Percentiles rank a stretch among this genome's conserved stretches.
These are phyloP conservation scores for Fusarium denticulatum DNA, from an alignment of 2,329 filamentous ascomycete species.

Conservation along the genomic window DNA sequence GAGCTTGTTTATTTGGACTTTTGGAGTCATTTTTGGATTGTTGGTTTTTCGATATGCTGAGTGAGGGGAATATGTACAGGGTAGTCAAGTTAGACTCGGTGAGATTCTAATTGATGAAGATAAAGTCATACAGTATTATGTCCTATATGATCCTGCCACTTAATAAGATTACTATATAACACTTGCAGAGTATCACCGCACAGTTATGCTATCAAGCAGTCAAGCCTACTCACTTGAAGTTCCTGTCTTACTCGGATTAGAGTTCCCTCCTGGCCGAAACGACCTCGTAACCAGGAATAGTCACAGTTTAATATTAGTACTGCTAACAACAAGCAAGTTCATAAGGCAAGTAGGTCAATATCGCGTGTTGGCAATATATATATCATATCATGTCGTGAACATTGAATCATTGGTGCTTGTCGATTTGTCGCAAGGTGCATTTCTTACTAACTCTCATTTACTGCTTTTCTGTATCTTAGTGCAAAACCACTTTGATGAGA, in stretches of 20 bases:
- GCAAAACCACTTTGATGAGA: too few species aligned
- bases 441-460: accelerated
- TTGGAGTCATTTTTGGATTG: accelerated
- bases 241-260: accelerated
- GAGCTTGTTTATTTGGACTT: background rate
- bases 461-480: background rate
- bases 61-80: accelerated
- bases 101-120: accelerated
- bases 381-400: accelerated
- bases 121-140: accelerated
- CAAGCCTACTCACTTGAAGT: accelerated
- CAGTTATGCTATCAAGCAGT: accelerated
- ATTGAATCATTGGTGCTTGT: background rate
- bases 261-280: accelerated
- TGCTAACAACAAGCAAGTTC: accelerated
- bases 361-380: accelerated
- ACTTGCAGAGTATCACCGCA: accelerated
- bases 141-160: accelerated
- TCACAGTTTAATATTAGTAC: accelerated
- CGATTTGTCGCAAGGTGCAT: accelerated
- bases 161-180: accelerated
- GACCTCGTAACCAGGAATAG: accelerated
- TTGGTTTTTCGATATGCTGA: accelerated
- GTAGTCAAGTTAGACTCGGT: accelerated
- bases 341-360: accelerated